Base-by-base conservation (phyloP, 2,329 filamentous ascomycete species). In the Ampelomyces quisqualis region DNA sequence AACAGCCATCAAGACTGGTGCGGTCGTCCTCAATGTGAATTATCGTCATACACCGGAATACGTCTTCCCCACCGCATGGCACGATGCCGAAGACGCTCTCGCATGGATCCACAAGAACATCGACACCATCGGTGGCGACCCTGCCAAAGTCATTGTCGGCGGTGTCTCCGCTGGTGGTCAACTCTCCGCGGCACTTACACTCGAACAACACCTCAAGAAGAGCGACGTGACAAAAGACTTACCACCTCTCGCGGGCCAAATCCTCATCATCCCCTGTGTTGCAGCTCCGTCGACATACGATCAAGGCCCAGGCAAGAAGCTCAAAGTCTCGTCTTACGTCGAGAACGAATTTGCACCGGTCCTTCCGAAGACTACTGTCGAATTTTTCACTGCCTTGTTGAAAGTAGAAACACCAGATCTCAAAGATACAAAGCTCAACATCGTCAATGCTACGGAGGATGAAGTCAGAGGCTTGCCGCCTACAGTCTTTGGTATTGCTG, bases 11-110 rank as follows among this genome's bases (percentile, higher is more conserved):
- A 65, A 67, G 4, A 57, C 68, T 0, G 58, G 64, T 1, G 67
- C 74, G 2, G 61, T 76, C 0, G 77, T 81, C 0, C 51, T 81
- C 1, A 78, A 79, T 28, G 65, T 81, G 9, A 78, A 80, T 48
- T 82, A 82, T 55, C 74, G 80, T 0, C 79, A 82, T 51, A 79
- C 78, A 0, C 79, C 79, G 0, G 74, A 81, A 36, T 63, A 72
- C 46, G 51, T 43, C 0, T 82, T 76, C 41, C 80, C 80, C 0
- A 75, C 70, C 0, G 70, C 73, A 0, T 80, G 74, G 73, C 45
- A 76, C 29, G 80, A 84, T 32, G 59, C 69, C 0, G 73, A 78
- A 42, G 80, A 82, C 31, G 72, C 74, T 0, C 76, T 80, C 21
- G 64, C 71, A 13, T 84, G 79, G 80, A 55, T 78, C 0, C 73